Evolutionary conservation across 2,329 filamentous ascomycete species (phyloP).

Genomic region (Colletotrichum orbiculare): DNA sequence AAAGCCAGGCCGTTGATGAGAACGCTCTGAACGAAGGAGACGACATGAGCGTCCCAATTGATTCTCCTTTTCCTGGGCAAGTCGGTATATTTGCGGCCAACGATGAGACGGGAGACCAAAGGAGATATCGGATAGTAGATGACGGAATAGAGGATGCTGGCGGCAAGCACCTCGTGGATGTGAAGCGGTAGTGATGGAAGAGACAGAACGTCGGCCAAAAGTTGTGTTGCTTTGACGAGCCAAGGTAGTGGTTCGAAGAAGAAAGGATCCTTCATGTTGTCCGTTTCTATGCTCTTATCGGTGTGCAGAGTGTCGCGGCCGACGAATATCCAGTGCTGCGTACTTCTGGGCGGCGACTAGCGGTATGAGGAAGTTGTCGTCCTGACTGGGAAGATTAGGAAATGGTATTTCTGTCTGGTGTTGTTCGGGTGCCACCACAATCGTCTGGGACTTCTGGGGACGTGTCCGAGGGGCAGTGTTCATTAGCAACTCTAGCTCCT

Average conservation of each 20-base stretch:
- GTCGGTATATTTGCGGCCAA: constrained; percentile 73
- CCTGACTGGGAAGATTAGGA: no score
- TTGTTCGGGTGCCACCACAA: no score
- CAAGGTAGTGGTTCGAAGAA: constrained; percentile 70
- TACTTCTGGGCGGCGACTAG: no score
- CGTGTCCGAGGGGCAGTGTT: no score
- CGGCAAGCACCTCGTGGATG: constrained; percentile 78
- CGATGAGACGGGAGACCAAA: constrained; percentile 68
- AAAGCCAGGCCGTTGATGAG: constrained; percentile 79
- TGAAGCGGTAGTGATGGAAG: constrained; percentile 79
- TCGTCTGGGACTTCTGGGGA: no score
- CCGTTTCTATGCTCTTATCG: no score
- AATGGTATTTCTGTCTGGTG: no score
- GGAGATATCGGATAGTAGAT: constrained; percentile 77
- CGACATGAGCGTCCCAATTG: constrained; percentile 89
- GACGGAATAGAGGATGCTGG: constrained; percentile 75
- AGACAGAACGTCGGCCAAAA: constrained; percentile 69
- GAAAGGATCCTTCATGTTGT: constrained; percentile 78
- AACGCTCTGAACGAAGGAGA: constrained; percentile 81
- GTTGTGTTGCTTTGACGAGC: constrained; percentile 67
- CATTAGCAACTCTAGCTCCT: no score
- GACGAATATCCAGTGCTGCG: no score
- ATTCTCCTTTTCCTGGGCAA: constrained; percentile 70
- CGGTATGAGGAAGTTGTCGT: no score
- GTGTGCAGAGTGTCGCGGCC: no score